Evolutionary conservation across 768 basidiomycete genomes (phyloP).

Genomic region (Cubamyces sp.): DNA sequence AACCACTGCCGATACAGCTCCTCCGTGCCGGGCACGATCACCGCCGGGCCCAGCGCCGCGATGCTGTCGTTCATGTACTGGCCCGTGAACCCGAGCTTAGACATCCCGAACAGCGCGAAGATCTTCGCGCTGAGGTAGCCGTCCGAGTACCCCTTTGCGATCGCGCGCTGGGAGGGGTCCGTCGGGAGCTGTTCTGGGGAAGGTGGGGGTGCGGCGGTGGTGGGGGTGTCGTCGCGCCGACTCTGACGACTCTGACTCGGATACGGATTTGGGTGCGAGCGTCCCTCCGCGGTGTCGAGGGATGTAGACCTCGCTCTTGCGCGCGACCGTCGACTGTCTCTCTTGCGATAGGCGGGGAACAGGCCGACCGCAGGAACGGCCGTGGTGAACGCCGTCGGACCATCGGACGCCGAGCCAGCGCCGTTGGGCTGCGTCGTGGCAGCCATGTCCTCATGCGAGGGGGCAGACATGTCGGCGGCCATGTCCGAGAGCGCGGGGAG

Average conservation of each 20-base stretch:
- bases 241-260: too few relatives aligned
- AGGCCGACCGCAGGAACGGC: neutral
- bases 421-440: slow-evolving; percentile 1
- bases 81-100: slow-evolving; percentile 60
- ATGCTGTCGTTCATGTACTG: slow-evolving; percentile 61
- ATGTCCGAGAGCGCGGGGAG: slow-evolving; percentile 31
- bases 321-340: neutral
- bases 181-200: slow-evolving; percentile 4
- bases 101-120: slow-evolving; percentile 53
- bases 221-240: neutral
- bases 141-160: slow-evolving; percentile 57
- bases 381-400: neutral
- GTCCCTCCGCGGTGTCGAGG: too few relatives aligned
- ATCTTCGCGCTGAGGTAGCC: slow-evolving; percentile 58
- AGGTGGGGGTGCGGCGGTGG: neutral
- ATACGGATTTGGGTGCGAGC: too few relatives aligned
- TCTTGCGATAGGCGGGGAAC: neutral
- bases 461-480: slow-evolving; percentile 27
- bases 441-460: slow-evolving; percentile 18
- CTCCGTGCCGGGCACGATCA: slow-evolving; percentile 44
- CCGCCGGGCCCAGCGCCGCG: slow-evolving; percentile 39
- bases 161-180: slow-evolving; percentile 29
- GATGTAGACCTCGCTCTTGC: neutral
- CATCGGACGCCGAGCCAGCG: neutral
- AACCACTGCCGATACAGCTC: slow-evolving; percentile 51